phyloP scores from a whole-genome alignment of 495 filamentous ascomycete genomes.

The Aspergillus mulundensis region DNA sequence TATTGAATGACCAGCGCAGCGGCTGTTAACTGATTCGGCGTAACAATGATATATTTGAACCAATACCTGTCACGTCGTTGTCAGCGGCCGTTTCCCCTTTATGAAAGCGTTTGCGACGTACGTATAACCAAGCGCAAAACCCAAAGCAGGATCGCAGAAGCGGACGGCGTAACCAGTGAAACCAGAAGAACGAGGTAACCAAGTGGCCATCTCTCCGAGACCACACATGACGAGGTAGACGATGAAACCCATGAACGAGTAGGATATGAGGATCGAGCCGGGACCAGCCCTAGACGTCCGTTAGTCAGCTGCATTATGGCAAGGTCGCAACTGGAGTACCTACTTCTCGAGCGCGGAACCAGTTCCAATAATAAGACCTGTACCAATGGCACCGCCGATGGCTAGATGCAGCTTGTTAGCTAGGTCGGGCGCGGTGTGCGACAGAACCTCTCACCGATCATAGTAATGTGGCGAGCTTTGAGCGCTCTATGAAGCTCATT shows the following conservation, averaged over 20 bases:
- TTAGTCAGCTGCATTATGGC: not conserved
- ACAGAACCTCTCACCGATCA: constrained; percentile 54
- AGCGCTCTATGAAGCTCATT: constrained; percentile 63
- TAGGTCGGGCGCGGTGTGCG: not conserved
- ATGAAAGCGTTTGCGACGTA: constrained; percentile 17
- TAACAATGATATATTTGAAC: constrained; percentile 67
- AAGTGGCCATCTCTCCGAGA: constrained; percentile 67
- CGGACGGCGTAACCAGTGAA: constrained; percentile 60
- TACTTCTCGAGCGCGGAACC: constrained; percentile 59
- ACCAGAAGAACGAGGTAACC: constrained; percentile 57
- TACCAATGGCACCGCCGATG: constrained; percentile 27
- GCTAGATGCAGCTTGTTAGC: constrained; percentile 5
- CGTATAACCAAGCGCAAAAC: constrained; percentile 65
- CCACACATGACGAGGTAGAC: constrained; percentile 64
- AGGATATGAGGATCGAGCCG: constrained; percentile 68
- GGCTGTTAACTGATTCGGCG: constrained; percentile 79
- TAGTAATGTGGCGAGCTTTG: constrained; percentile 73
- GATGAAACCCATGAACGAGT: constrained; percentile 55
- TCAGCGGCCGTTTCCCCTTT: not conserved
- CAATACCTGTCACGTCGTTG: constrained; percentile 39
- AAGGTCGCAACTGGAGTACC: constrained; percentile 6
- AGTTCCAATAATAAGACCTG: constrained; percentile 64
- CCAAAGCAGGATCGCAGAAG: constrained; percentile 62
- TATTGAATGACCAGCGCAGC: constrained; percentile 72
- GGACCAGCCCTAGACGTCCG: constrained; percentile 44